Base-by-base conservation (phyloP, 495 filamentous ascomycete genomes). In the Aspergillus hancockii region DNA sequence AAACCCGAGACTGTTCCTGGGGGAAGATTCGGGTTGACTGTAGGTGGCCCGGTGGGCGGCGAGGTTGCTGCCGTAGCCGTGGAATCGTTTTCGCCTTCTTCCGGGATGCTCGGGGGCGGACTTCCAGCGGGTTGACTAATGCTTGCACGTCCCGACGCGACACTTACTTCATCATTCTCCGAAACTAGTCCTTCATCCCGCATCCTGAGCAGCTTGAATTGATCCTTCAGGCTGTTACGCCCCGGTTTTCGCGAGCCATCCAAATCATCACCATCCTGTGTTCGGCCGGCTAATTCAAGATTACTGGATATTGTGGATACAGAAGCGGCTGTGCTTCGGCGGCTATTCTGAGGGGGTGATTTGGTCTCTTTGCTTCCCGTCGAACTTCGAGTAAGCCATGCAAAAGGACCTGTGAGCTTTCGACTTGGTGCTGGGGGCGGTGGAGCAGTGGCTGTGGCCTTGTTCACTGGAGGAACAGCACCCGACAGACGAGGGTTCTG, bases 1-100 rank as follows among this genome's bases (percentile, higher is more conserved):
- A 90, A 80, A 5, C 92, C 92, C 18, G 90, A 85, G 19, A 87
- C 91, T 8, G 90, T 96, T 3, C 92, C 92, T 0, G 92, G 92
- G 4, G 91, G 85, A 12, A 97, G 77, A 55, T 78, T 82, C 5
- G 79, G 75, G 58, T 88, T 83, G 51, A 86, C 71, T 8, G 75
- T 78, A 4, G 81, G 76, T 14, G 77, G 71, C 55, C 80, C 79
- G 55, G 63, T 55, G 9, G 82, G 76, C 40, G 78, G 81, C 7
- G 80, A 72, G 0, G 85, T 81, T 23, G 82, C 78, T 25, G 67
- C 71, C 4, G 74, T 70, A 10, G 69, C 63, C 3, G 67, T 61
- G 19, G 70, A 69, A 49, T 64, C 66, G 25, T 78, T 74, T 55
- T 85, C 83, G 28, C 81, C 78, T 55, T 87, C 84, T 59, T 83